A percentile compares a stretch with the other conserved stretches of the same genome.
Evolutionary conservation across 2,329 filamentous ascomycete genomes (phyloP).

Genomic region (Fusarium annulatum): DNA sequence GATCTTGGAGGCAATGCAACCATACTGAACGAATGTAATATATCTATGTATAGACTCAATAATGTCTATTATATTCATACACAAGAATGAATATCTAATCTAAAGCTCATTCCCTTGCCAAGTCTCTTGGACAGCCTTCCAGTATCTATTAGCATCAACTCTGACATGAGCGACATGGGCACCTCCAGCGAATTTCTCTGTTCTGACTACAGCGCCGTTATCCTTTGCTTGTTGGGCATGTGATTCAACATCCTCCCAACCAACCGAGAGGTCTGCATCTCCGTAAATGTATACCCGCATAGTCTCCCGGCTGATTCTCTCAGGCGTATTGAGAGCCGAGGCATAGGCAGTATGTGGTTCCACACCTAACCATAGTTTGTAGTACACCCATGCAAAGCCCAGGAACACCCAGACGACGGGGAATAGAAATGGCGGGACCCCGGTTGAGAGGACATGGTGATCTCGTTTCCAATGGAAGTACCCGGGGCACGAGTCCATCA

Average conservation of each 20-base stretch:
- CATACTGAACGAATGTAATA: slow-evolving; percentile 6
- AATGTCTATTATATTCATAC: background rate
- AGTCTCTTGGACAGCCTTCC: slow-evolving; percentile 58
- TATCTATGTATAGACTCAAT: background rate
- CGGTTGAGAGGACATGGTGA: slow-evolving; percentile 54
- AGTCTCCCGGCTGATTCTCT: slow-evolving; percentile 51
- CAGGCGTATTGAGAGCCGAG: slow-evolving; percentile 51
- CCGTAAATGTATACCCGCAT: slow-evolving; percentile 65
- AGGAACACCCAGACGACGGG: slow-evolving; percentile 52
- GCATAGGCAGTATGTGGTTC: slow-evolving; percentile 50
- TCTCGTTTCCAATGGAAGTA: slow-evolving; percentile 53
- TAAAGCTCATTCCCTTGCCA: slow-evolving; percentile 53
- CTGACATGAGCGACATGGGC: slow-evolving; percentile 64
- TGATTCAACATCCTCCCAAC: slow-evolving; percentile 58
- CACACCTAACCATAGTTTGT: slow-evolving; percentile 46
- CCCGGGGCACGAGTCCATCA: slow-evolving; percentile 63
- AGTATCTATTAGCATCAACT: slow-evolving; percentile 61
- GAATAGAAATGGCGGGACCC: slow-evolving; percentile 49
- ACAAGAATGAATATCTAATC: background rate
- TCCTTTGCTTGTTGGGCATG: slow-evolving; percentile 57
- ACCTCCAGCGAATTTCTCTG: slow-evolving; percentile 60
- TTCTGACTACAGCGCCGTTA: slow-evolving; percentile 55
- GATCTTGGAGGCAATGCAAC: background rate
- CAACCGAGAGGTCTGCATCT: slow-evolving; percentile 59
- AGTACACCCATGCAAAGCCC: slow-evolving; percentile 47